Evolutionary conservation across 345 rosid species (phyloP), one percentile per base, ranked within the genome.

Genomic region (Acer negundo): DNA sequence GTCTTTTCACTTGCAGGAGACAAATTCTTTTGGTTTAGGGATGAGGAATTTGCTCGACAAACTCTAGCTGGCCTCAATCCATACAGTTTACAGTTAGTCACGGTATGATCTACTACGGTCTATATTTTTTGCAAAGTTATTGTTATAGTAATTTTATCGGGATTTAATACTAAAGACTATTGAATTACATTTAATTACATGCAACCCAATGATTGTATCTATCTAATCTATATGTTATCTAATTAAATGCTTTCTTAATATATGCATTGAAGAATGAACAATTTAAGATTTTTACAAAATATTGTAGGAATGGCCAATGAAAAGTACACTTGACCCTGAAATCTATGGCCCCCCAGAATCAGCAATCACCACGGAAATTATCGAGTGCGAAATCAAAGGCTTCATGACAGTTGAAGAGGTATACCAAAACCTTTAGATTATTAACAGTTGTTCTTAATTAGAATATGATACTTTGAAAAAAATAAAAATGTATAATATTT

Each of bases 41-140:
- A 94, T 65, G 96, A 93, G 6, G 97, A 94, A 69, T 94, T 93
- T 20, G 89, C 85, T 55, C 88, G 97, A 7, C 93, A 94, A 73
- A 85, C 90, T 53, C 94, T 94, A 59, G 89, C 97, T 40, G 97
- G 98, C 56, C 86, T 94, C 42, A 94, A 94, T 40, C 97, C 98
- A 5, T 85, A 6, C 17, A 15, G 83, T 75, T 63, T 94, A 38
- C 76, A 85, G n/a, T 84, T 88, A 76, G 84, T 94, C 70, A 78
- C 79, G 79, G 97, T 94, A 89, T 80, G 84, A 5, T 35, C 17
- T 8, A 8, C n/a, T 8, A 16, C 58, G 3, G 16, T 51, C 6
- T 53, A 16, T 53, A 15, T 15, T 6, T 53, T 15, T 53, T 53
- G 58, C 58, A 16, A 2, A 11, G 15, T 49, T 49, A 13, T 49